Conservation (phyloP, 1,139 yeast genomes). For the Saccharomyces hybrid region DNA sequence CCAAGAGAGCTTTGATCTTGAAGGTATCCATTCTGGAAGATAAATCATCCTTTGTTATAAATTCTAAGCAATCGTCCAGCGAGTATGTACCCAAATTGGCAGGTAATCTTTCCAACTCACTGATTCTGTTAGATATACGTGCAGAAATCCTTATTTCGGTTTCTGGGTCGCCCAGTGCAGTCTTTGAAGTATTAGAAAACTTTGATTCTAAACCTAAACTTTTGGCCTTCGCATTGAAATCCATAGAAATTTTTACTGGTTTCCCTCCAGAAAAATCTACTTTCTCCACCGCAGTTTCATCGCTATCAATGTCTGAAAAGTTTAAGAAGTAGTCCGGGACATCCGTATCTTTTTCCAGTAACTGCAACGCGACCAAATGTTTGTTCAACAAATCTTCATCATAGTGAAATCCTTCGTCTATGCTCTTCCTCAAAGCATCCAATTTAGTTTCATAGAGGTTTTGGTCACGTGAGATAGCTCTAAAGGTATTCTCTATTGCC, state of each 20-base stretch:
- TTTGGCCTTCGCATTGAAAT: constrained; percentile 32
- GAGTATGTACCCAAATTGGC: constrained; percentile 66
- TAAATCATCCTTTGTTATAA: constrained; percentile 39
- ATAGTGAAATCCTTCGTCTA: constrained; percentile 18
- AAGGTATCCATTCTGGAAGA: constrained; percentile 39
- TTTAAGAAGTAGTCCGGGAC: constrained; percentile 48
- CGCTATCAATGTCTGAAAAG: no score
- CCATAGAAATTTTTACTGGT: constrained; percentile 24
- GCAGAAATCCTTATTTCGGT: constrained; percentile 47
- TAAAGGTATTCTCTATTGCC: no score
- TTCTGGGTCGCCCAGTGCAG: constrained; percentile 30
- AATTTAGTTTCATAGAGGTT: constrained; percentile 14
- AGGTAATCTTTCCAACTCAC: constrained; percentile 70
- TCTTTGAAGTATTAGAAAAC: constrained; percentile 28
- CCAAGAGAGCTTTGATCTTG: constrained; percentile 65
- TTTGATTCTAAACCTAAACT: constrained; percentile 31
- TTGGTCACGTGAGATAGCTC: no score
- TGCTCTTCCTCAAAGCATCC: constrained; percentile 26
- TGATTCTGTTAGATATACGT: constrained; percentile 60
- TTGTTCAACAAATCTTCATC: constrained; percentile 51
- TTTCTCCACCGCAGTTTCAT: no score
- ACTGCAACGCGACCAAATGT: constrained; percentile 69
- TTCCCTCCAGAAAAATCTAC: constrained; percentile 5
- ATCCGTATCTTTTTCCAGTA: constrained; percentile 70
- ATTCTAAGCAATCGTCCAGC: constrained; percentile 32